Percentiles rank a stretch among this genome's conserved stretches.
These are phyloP conservation scores for Zanthoxylum bungeanum DNA, from an alignment of 345 rosid species.

Conservation along the genomic window DNA sequence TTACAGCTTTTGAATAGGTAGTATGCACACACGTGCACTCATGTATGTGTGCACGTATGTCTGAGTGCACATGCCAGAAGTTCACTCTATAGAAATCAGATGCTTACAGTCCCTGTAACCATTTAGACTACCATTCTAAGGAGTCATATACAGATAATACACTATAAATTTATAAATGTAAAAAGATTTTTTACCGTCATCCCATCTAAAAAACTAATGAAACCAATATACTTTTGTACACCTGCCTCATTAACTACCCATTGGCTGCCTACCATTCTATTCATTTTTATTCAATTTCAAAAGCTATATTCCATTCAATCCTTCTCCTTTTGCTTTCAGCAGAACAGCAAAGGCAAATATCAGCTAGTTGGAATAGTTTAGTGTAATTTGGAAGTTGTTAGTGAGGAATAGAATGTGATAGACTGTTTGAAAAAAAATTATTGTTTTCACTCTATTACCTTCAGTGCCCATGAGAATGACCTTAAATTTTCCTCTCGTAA, in stretches of 20 bases:
- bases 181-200: neutral
- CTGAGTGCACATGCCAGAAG: neutral
- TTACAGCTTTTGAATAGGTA: neutral
- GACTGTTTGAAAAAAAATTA: neutral
- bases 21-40: neutral
- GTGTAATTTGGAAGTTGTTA: neutral
- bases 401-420: neutral
- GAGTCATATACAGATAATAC: neutral
- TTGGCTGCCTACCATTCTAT: neutral
- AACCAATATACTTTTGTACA: neutral
- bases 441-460: conserved; percentile 51
- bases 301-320: neutral
- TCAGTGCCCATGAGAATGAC: conserved; percentile 89
- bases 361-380: neutral
- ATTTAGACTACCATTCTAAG: neutral
- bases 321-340: neutral
- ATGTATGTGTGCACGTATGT: neutral
- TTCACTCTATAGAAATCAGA: neutral
- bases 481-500: conserved; percentile 75
- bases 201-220: neutral
- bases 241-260: neutral
- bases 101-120: neutral
- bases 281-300: neutral
- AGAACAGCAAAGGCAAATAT: neutral
- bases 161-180: neutral